phyloP scores from a whole-genome alignment of 805 yeast species.

The Clavispora vitiphila region DNA sequence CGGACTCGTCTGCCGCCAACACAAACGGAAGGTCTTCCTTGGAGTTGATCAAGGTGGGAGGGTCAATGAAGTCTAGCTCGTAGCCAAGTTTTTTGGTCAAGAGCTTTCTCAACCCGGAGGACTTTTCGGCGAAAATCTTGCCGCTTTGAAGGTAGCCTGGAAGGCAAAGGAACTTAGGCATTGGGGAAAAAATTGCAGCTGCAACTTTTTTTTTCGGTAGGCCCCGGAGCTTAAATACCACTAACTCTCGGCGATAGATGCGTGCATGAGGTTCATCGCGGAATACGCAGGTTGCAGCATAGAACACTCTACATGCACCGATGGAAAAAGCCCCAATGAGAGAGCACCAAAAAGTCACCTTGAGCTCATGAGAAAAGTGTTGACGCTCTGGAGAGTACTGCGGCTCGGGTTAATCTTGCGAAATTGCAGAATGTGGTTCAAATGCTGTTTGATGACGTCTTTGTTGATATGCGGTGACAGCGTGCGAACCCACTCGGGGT shows the following conservation, averaged over 20 bases:
- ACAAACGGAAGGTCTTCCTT: constrained; percentile 27
- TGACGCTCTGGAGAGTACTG: constrained; percentile 69
- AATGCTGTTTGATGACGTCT: constrained; percentile 49
- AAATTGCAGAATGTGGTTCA: constrained; percentile 44
- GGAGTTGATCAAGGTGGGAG: constrained; percentile 21
- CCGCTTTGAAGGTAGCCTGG: constrained; percentile 39
- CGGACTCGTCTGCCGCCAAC: constrained; percentile 22
- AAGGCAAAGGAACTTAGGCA: constrained; percentile 23
- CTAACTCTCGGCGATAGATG: neutral
- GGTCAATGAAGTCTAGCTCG: constrained; percentile 31
- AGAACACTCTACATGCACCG: too few species aligned
- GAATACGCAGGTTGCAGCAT: neutral
- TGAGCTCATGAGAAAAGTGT: constrained; percentile 42
- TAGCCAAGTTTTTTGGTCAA: constrained; percentile 22
- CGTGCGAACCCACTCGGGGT: constrained; percentile 34
- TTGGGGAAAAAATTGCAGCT: too few species aligned
- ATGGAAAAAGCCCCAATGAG: too few species aligned
- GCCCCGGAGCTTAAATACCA: neutral
- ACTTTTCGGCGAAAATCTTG: constrained; percentile 26
- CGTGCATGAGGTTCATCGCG: neutral
- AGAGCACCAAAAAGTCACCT: neutral
- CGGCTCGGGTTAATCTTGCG: constrained; percentile 70
- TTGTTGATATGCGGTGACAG: constrained; percentile 34
- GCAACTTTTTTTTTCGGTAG: neutral
- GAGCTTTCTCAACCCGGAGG: constrained; percentile 26